Evolutionary conservation across 106 monocot genomes (phyloP).

Genomic region (Allium cepa): DNA sequence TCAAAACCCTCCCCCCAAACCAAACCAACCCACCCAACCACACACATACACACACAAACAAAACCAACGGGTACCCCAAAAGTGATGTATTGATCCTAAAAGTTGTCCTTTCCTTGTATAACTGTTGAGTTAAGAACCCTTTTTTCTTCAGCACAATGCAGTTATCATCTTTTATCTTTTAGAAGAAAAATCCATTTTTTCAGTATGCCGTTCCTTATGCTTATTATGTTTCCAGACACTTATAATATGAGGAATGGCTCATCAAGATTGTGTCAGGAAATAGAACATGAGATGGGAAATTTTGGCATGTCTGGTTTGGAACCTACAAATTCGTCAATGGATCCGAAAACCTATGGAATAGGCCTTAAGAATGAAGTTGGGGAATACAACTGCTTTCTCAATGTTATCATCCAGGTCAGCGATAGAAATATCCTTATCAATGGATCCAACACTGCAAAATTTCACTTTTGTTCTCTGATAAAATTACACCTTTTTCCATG

Average conservation of each 20-base stretch:
- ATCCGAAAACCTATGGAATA: slow-evolving; percentile 43
- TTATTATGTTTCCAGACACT: slow-evolving; percentile 22
- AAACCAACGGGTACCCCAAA: no score
- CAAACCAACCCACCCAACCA: no score
- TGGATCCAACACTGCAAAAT: not conserved
- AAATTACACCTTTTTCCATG: slow-evolving; percentile 3
- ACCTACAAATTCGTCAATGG: slow-evolving; percentile 10
- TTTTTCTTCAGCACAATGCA: no score
- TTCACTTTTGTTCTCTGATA: not conserved
- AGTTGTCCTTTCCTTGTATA: no score
- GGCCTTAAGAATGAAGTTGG: slow-evolving; percentile 88
- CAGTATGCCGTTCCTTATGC: not conserved
- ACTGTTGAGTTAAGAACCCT: no score
- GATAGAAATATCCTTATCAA: not conserved
- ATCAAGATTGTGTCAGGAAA: slow-evolving; percentile 5
- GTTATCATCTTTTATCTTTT: no score
- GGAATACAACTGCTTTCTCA: slow-evolving; percentile 96
- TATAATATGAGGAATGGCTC: slow-evolving; percentile 23
- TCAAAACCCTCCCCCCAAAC: no score
- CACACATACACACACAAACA: no score
- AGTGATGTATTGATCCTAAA: no score
- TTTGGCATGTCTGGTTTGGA: slow-evolving; percentile 14
- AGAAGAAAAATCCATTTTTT: not conserved
- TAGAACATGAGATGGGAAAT: not conserved
- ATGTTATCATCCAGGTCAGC: slow-evolving; percentile 92